Base-by-base conservation (phyloP, 1,284 basidiomycete species). In the Polyporus tsugae region DNA sequence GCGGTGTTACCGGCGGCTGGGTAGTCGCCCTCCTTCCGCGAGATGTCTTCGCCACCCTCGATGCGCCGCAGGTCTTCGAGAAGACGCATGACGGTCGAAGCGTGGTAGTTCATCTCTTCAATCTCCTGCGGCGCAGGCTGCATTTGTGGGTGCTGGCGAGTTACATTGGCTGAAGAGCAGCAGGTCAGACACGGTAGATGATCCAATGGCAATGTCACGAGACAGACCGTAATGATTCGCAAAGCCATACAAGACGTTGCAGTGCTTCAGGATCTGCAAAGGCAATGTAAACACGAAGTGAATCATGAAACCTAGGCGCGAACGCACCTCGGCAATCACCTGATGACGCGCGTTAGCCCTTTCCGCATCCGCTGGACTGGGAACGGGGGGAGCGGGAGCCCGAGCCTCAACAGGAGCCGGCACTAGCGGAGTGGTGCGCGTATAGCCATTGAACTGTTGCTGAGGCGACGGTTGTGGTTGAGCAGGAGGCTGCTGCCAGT, bases 21-120 rank as follows among this genome's bases (percentile, higher is more conserved):
- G 22, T 68, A 63, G 55, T 44, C 64, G n/a, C 22, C 58, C 19
- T 77, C 74, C 63, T 71, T 76, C 13, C 80, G 77, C 60, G 78
- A 71, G 65, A 82, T 81, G 49, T 75, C 76, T 44, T 77, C 76
- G 4, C 77, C 72, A 11, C 71, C 41, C 11, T 74, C 69, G 55
- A 85, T 72, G 19, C 85, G 82, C 38, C 86, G 82, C 66, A 91
- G 82, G 55, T 89, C 87, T 73, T 92, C 89, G 46, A 93, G 78
- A 38, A 93, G 83, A 60, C 86, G 85, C 25, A 92, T 87, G 29
- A 93, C 90, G 60, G 86, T 80, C 60, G 82, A 80, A 33, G 91
- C 91, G 52, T 85, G 84, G 15, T 85, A 83, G 9, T 87, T 83
- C 92, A 93, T 93, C 70, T 92, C 88, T 61, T 83, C 80, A 10